These are phyloP conservation scores for Ceratocystiopsis brevicomis DNA, from an alignment of 2,329 filamentous ascomycete genomes.

Conservation along the genomic window DNA sequence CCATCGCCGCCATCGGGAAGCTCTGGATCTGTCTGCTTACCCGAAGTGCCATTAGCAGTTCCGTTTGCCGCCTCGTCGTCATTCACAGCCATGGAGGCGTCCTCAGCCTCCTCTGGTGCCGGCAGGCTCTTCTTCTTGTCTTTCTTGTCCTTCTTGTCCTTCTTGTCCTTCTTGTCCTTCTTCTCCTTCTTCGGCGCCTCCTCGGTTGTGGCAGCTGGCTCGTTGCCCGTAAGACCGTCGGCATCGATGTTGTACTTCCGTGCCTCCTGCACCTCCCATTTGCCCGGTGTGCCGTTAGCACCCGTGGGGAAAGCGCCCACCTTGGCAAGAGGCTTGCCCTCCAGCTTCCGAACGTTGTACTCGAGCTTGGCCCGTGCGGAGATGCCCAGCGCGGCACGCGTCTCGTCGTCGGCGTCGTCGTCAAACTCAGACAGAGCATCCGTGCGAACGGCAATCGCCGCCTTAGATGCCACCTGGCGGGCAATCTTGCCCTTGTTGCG, in stretches of 20 bases:
- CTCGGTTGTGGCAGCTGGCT: constrained; percentile 19
- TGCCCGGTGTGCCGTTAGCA: constrained; percentile 39
- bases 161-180: constrained; percentile 17
- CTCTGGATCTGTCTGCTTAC: not conserved
- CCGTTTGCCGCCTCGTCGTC: constrained; percentile 2
- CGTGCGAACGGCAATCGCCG: constrained; percentile 78
- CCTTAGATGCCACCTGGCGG: constrained; percentile 85
- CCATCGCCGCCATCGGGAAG: too few relatives aligned
- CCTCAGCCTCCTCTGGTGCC: constrained; percentile 3
- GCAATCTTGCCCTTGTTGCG: constrained; percentile 99
- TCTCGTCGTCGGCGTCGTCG: constrained; percentile 66
- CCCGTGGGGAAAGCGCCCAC: constrained; percentile 11
- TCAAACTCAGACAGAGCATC: constrained; percentile 74
- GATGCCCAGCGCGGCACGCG: constrained; percentile 65
- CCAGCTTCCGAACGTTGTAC: constrained; percentile 55
- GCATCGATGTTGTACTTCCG: constrained; percentile 90
- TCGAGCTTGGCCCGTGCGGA: constrained; percentile 54
- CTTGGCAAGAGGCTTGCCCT: constrained; percentile 74
- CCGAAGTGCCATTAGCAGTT: not conserved
- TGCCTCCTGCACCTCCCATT: constrained; percentile 83
- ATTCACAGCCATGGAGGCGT: constrained; percentile 4
- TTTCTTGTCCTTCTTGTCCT: constrained; percentile 18
- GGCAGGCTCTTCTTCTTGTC: constrained; percentile 8
- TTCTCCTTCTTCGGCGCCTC: constrained; percentile 23
- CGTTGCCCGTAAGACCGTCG: constrained; percentile 59